Base-by-base conservation (phyloP, 352 stramenopile species). In the Phytophthora syringae region DNA sequence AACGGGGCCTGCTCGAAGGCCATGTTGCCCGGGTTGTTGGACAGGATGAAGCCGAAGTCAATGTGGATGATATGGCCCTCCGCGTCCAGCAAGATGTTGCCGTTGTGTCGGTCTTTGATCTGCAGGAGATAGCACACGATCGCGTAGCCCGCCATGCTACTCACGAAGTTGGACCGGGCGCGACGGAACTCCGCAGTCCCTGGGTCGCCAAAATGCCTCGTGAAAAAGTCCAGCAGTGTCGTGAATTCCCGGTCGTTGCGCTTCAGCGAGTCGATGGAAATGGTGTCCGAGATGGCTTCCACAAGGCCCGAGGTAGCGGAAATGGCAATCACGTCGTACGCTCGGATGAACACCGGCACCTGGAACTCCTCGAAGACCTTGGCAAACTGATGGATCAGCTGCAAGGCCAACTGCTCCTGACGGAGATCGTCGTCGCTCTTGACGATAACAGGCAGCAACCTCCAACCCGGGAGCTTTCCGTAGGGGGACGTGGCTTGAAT, bases 381-480 rank as follows among this genome's bases (percentile, higher is more conserved):
- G 24, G 93, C 97, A 45, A 98, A 94, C 51, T 98, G 87, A 45
- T 75, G 77, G 61, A 99, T 99, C 1, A 99, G 74, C 70, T 99
- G 96, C 79, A 98, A 93, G 1, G 97, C 94, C 60, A 99, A 97
- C 37, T 98, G 93, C 76, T 99, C 97, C 73, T 99, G 98, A 16
- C 97, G 82, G 24, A 99, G 70, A 69, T 99, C 97, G 69, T 99
- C 98, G 62, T 99, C 98, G 40, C 92, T 98, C 77, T 99, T 99
- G 16, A 99, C 89, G 74, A 99, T 99, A 55, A 99, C 93, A 32
- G 90, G 89, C 21, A 95, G 70, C 32, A 99, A 77, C 28, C 97
- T 84, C 92, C 93, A 99, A 21, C 88, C 90, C 7, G 91, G 80
- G 21, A 86, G 74, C 0, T 84, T 70, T 32, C 92, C 93, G 69